Evolutionary conservation across 495 filamentous ascomycete species (phyloP).

Genomic region (Bathelium albidoporum): DNA sequence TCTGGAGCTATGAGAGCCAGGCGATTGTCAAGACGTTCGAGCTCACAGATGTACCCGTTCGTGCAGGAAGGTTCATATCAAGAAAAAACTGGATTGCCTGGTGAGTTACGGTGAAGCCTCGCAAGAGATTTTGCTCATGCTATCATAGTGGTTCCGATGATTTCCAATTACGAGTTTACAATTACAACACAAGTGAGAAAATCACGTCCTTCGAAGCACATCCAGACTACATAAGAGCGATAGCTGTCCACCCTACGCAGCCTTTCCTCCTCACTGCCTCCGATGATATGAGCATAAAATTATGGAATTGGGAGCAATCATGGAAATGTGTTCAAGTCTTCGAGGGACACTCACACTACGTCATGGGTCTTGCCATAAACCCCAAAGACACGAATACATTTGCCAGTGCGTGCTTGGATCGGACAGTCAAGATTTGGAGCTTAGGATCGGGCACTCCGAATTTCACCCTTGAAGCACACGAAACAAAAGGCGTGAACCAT

Average conservation of each 20-base stretch:
- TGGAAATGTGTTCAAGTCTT: conserved; percentile 99
- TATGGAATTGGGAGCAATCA: conserved; percentile 97
- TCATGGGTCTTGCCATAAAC: conserved; percentile 99
- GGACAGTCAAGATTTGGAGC: conserved; percentile 98
- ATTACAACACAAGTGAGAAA: conserved; percentile 99
- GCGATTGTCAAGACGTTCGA: conserved; percentile 98
- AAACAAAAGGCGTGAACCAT: conserved; percentile 96
- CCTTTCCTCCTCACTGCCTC: conserved; percentile 93
- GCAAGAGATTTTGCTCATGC: not conserved
- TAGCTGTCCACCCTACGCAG: conserved; percentile 91
- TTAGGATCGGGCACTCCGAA: conserved; percentile 82
- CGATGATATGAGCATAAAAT: conserved; percentile 99
- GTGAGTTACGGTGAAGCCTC: not conserved
- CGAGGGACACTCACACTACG: conserved; percentile 95
- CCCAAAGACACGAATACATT: conserved; percentile 99
- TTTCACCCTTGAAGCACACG: conserved; percentile 92
- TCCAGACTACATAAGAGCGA: conserved; percentile 96
- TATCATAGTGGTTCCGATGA: conserved; percentile 67
- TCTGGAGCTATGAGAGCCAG: conserved; percentile 98
- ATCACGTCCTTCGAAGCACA: conserved; percentile 97
- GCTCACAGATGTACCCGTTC: conserved; percentile 95
- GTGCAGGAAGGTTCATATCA: conserved; percentile 92
- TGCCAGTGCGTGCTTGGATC: conserved; percentile 89
- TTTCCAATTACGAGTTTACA: conserved; percentile 92
- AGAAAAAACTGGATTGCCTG: conserved; percentile 99